Base-by-base conservation (phyloP, 345 rosid species). In the Diplotaxis tenuifolia region DNA sequence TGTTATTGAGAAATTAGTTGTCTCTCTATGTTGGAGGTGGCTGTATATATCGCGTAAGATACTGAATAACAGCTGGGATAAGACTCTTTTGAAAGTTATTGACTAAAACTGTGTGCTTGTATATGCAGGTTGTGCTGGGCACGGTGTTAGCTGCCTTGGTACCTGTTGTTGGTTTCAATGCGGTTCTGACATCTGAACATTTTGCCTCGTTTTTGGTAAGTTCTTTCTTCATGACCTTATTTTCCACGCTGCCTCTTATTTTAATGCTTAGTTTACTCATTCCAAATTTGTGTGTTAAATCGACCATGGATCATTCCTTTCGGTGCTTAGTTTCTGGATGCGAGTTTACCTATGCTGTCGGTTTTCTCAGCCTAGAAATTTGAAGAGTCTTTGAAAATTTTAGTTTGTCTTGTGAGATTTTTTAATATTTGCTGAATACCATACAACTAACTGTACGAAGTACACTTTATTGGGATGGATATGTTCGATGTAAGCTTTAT, bases 111-210 rank as follows among this genome's bases (percentile, higher is more conserved):
- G 15, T 71, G 55, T 23, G 5, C 23, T 54, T 73, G 57, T 3
- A 16, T 66, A 68, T 83, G 86, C 89, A 92, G 99, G 98, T 92
- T 80, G 90, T 95, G 54, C 72, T 95, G 70, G 99, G 99, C 73
- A 95, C 99, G 15, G 55, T 95, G 79, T 80, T 95, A 76, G 99
- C 98, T 54, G 89, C 98, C 27, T 83, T 95, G 89, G 99, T 95
- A 74, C 99, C 99, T 78, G 99, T 92, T 49, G 99, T 95, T 84
- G 99, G 99, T 56, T 95, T 95, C 77, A 92, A 95, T 85, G 99
- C 98, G 14, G 86, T 95, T 75, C 78, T 95, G 98, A 95, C 98
- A 14, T 95, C 99, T 23, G 99, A 95, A 75, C 99, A 95, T 85
- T 95, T 95, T 85, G 98, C 96, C 73, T 95, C 98, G 60, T 95